Evolutionary conservation across 2,329 filamentous ascomycete genomes (phyloP).

Genomic region (Xylariaceae sp.): DNA sequence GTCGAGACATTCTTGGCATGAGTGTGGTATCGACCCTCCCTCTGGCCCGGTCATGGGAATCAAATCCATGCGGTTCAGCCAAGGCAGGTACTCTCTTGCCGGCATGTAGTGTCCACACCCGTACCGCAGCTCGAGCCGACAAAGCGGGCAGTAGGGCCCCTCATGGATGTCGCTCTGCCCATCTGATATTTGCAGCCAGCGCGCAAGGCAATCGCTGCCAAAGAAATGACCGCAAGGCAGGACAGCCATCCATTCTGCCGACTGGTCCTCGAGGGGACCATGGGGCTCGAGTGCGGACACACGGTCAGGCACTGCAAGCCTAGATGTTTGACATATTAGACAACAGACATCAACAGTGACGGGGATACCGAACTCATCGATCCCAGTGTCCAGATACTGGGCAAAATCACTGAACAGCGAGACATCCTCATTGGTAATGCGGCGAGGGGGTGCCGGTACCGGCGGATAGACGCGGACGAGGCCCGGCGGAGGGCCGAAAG

Average conservation of each 20-base stretch:
- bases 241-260: slow-evolving; percentile 12
- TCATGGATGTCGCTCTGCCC: accelerated
- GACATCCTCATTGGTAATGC: slow-evolving; percentile 12
- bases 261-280: neutral
- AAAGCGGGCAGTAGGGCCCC: slow-evolving; percentile 25
- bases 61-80: neutral
- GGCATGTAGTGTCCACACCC: slow-evolving; percentile 23
- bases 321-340: slow-evolving; percentile 21
- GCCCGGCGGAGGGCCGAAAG: slow-evolving; percentile 16
- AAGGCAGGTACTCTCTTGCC: slow-evolving; percentile 8
- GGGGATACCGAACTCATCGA: slow-evolving; percentile 18
- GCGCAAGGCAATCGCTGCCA: slow-evolving; percentile 13
- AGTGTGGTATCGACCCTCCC: slow-evolving; percentile 2
- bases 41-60: slow-evolving; percentile 28
- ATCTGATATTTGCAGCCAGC: slow-evolving; percentile 5
- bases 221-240: slow-evolving; percentile 35
- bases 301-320: slow-evolving; percentile 14
- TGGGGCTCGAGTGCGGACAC: neutral
- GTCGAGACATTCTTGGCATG: slow-evolving; percentile 12
- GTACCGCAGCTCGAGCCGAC: slow-evolving; percentile 23
- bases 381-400: slow-evolving; percentile 5
- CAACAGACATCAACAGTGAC: slow-evolving; percentile 26
- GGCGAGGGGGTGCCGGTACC: neutral
- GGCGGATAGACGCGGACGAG: slow-evolving; percentile 4
- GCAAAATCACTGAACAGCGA: slow-evolving; percentile 30